phyloP scores from a whole-genome alignment of 768 basidiomycete genomes.

The Boletus reticuloceps region DNA sequence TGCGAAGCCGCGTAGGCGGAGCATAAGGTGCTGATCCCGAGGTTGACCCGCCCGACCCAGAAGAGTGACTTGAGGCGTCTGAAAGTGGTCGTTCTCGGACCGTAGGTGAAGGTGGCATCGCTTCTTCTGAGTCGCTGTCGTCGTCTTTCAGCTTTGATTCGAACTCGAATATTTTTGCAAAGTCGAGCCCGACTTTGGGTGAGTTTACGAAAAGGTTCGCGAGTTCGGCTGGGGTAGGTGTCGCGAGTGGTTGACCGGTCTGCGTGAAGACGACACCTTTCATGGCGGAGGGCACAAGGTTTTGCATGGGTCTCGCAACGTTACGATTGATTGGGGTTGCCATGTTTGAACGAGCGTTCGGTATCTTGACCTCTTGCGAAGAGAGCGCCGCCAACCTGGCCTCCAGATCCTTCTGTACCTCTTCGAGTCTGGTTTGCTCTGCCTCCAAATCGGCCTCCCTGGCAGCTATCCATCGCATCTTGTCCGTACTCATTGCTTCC shows the following conservation, averaged over 20 bases:
- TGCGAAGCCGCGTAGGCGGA: constrained; percentile 51
- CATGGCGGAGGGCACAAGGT: constrained; percentile 52
- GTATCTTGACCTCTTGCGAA: constrained; percentile 30
- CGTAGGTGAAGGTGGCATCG: constrained; percentile 45
- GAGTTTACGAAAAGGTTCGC: constrained; percentile 65
- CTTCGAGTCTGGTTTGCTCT: constrained; percentile 50
- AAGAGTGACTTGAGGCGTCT: constrained; percentile 23
- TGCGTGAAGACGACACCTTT: constrained; percentile 77
- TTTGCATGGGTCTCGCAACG: constrained; percentile 24
- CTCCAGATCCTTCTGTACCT: constrained; percentile 49
- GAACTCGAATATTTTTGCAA: constrained; percentile 77
- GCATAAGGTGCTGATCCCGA: constrained; percentile 18
- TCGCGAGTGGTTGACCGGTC: constrained; percentile 71
- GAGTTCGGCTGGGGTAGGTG: constrained; percentile 66
- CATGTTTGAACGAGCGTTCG: constrained; percentile 21
- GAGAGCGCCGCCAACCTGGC: constrained; percentile 43
- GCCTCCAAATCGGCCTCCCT: constrained; percentile 52
- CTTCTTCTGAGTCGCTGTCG: constrained; percentile 29
- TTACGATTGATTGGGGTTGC: constrained; percentile 53
- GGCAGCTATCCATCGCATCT: constrained; percentile 45
- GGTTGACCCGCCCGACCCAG: constrained; percentile 23
- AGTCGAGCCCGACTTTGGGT: constrained; percentile 70
- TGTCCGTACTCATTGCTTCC: constrained; percentile 36
- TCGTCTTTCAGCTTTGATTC: constrained; percentile 32
- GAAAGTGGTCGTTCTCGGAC: constrained; percentile 41